Evolutionary conservation across 2,329 filamentous ascomycete genomes (phyloP).

Genomic region (Rhexocercosporidium sp.): DNA sequence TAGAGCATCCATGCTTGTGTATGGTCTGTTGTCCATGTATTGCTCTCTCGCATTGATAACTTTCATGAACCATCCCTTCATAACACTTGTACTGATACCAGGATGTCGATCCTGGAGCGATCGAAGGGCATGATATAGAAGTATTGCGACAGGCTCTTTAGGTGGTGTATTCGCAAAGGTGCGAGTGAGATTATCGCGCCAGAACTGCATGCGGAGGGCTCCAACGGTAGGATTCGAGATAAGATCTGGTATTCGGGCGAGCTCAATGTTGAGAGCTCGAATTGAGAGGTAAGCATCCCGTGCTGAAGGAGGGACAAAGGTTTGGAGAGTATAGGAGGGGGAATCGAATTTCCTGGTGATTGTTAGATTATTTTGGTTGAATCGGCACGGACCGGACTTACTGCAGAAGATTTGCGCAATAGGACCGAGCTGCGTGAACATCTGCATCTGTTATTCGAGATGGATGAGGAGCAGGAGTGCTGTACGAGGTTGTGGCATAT

Average conservation of each 20-base stretch:
- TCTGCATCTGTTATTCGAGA: constrained; percentile 42
- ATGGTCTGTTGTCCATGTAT: constrained; percentile 83
- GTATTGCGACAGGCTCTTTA: constrained; percentile 87
- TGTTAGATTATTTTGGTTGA: constrained; percentile 23
- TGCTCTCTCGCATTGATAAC: constrained; percentile 83
- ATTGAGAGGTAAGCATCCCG: constrained; percentile 88
- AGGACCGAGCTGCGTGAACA: constrained; percentile 40
- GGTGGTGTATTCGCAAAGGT: constrained; percentile 80
- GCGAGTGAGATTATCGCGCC: constrained; percentile 82
- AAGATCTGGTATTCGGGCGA: constrained; percentile 86
- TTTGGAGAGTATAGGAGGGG: constrained; percentile 83
- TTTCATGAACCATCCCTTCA: constrained; percentile 77
- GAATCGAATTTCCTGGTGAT: constrained; percentile 80
- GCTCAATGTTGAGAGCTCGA: constrained; percentile 89
- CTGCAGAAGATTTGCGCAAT: constrained; percentile 44
- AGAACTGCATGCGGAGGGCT: constrained; percentile 91
- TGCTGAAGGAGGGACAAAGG: constrained; percentile 77
- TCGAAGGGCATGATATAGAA: constrained; percentile 75
- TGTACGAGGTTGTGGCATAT: constrained; percentile 42
- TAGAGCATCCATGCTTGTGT: constrained; percentile 71
- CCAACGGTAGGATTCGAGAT: constrained; percentile 89
- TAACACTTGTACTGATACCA: constrained; percentile 45
- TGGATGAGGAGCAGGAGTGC: constrained; percentile 39
- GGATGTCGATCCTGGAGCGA: constrained; percentile 57
- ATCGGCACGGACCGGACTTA: constrained; percentile 26